Evolutionary conservation across 306 rosid species (phyloP).

Genomic region (Morella rubra): DNA sequence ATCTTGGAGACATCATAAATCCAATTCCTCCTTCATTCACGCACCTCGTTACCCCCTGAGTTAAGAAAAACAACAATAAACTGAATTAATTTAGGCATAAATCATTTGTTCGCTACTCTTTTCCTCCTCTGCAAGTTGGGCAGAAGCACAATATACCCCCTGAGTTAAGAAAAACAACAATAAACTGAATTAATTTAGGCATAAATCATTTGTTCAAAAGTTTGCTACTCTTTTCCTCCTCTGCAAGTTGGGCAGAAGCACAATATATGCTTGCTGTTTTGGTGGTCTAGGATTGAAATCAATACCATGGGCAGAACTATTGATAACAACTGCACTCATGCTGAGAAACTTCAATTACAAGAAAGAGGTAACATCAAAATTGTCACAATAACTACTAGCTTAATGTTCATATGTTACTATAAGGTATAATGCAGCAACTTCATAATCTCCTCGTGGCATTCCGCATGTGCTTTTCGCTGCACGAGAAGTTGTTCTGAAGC

Average conservation of each 20-base stretch:
- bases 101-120: not conserved
- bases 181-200: conserved; percentile 11
- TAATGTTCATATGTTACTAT: not conserved
- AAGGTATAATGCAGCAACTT: not conserved
- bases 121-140: not conserved
- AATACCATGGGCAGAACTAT: not conserved
- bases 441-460: not conserved
- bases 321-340: not conserved
- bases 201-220: not conserved
- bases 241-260: conserved; percentile 1
- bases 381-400: not conserved
- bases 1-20: conserved; percentile 87
- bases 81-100: conserved; percentile 3
- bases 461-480: not conserved
- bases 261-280: conserved; percentile 22
- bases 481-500: not conserved
- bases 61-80: conserved; percentile 24
- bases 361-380: not conserved
- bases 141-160: conserved; percentile 51
- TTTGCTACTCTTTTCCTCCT: not conserved
- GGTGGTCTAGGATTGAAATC: not conserved
- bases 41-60: conserved; percentile 72
- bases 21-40: conserved; percentile 84
- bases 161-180: conserved; percentile 38
- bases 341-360: not conserved